phyloP scores from a whole-genome alignment of 768 basidiomycete species.

The Boletus rex-veris region DNA sequence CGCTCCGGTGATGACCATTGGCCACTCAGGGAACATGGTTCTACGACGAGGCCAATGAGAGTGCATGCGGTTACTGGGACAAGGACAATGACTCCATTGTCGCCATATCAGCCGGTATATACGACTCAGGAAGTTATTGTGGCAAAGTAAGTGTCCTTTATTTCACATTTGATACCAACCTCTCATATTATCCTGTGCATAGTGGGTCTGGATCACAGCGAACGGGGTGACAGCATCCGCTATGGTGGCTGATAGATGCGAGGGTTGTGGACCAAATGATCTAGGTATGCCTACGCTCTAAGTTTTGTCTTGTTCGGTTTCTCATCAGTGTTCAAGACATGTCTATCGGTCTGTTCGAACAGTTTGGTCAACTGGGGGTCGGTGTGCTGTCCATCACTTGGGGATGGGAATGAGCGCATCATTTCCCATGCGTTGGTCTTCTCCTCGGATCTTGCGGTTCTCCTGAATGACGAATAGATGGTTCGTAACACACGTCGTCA shows the following conservation, averaged over 20 bases:
- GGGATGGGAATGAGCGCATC: conserved; percentile 40
- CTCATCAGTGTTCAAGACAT: conserved; percentile 46
- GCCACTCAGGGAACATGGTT: conserved; percentile 63
- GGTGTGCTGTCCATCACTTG: conserved; percentile 57
- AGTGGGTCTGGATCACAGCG: conserved; percentile 58
- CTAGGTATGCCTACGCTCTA: conserved; percentile 45
- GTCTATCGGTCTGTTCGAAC: conserved; percentile 58
- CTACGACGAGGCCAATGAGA: conserved; percentile 38
- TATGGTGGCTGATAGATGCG: conserved; percentile 56
- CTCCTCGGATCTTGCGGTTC: conserved; percentile 5
- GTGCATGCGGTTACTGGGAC: conserved; percentile 62
- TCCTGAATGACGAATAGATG: conserved; percentile 7
- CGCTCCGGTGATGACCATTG: conserved; percentile 4
- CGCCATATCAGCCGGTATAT: conserved; percentile 56
- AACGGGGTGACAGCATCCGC: conserved; percentile 51
- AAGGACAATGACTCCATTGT: conserved; percentile 51
- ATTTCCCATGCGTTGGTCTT: neutral
- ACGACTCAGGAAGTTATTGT: conserved; percentile 55
- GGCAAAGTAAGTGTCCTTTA: conserved; percentile 45
- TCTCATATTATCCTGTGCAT: conserved; percentile 9
- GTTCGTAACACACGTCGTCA: conserved; percentile 9
- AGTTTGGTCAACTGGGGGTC: conserved; percentile 43
- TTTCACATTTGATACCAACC: neutral
- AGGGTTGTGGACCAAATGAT: conserved; percentile 47
- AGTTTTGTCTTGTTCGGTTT: neutral